A percentile compares a stretch with the other conserved stretches of the same genome.
Conservation (phyloP, 2,329 filamentous ascomycete species). For the Fusarium anguioides region DNA sequence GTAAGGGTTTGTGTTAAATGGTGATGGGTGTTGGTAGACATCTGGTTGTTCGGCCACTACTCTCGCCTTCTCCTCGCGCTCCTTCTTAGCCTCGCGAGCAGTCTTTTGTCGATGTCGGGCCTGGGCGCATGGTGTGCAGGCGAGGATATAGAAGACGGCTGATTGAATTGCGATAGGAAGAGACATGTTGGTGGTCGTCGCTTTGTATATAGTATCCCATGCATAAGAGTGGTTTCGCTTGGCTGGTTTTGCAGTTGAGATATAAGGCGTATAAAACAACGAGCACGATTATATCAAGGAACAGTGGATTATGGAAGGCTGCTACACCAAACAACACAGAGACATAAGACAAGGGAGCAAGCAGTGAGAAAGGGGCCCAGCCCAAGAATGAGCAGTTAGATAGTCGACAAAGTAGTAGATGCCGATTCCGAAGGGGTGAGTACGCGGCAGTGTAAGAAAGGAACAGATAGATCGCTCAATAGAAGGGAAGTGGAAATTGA, state of each 20-base stretch:
- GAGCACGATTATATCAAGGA: conserved; percentile 13
- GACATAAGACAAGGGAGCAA: conserved; percentile 30
- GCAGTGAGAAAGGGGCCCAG: conserved; percentile 34
- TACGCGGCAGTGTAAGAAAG: not conserved
- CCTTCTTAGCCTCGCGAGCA: conserved; percentile 75
- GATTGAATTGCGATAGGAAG: conserved; percentile 75
- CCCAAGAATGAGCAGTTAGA: conserved; percentile 37
- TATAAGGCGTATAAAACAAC: not conserved
- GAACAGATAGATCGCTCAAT: not conserved
- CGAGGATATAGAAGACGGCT: conserved; percentile 80
- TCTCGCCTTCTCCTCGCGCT: conserved; percentile 72
- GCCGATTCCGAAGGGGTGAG: not conserved
- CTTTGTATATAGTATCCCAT: conserved; percentile 31
- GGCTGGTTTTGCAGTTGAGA: conserved; percentile 9
- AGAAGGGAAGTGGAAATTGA: conserved; percentile 2
- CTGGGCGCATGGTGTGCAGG: conserved; percentile 82
- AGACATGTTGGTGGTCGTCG: conserved; percentile 51
- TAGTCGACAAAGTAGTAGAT: conserved; percentile 8
- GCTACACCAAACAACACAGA: conserved; percentile 26
- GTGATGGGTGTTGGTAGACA: conserved; percentile 80
- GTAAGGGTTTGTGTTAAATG: conserved; percentile 87
- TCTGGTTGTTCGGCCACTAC: conserved; percentile 76
- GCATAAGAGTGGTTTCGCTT: conserved; percentile 37
- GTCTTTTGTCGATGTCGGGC: conserved; percentile 76
- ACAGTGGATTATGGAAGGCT: conserved; percentile 3